These are phyloP conservation scores for Microdochium paspali DNA, from an alignment of 2,329 filamentous ascomycete genomes.

Conservation along the genomic window DNA sequence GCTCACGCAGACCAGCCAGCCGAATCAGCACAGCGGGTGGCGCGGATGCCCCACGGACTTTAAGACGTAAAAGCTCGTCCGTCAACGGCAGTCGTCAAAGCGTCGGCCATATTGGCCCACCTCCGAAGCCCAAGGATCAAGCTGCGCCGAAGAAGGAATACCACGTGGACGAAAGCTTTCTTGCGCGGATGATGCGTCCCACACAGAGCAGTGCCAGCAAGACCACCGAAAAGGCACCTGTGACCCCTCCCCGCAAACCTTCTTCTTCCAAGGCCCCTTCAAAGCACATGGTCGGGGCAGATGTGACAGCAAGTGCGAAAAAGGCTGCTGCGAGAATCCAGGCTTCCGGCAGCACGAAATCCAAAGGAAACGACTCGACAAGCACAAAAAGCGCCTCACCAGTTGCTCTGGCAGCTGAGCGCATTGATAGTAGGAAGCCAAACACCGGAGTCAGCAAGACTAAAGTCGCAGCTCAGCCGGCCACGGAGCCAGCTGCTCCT, in stretches of 20 bases:
- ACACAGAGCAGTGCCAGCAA: constrained; percentile 62
- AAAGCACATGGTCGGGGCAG: constrained; percentile 9
- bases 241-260: constrained; percentile 37
- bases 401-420: neutral
- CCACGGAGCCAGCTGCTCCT: neutral
- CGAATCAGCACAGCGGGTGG: constrained; percentile 26
- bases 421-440: neutral
- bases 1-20: constrained; percentile 31
- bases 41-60: constrained; percentile 17
- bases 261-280: constrained; percentile 1
- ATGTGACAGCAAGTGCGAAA: constrained; percentile 12
- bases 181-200: constrained; percentile 75
- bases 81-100: constrained; percentile 38
- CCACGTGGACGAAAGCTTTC: constrained; percentile 59
- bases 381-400: constrained; percentile 1
- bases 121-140: constrained; percentile 46
- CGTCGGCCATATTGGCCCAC: constrained; percentile 33
- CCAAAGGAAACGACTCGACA: neutral
- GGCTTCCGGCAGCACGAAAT: constrained; percentile 11
- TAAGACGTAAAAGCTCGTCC: constrained; percentile 36
- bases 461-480: neutral
- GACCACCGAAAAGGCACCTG: constrained; percentile 49
- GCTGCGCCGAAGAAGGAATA: constrained; percentile 38
- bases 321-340: constrained; percentile 15
- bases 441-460: neutral